Evolutionary conservation across 164 flowering plant species (phyloP).

Genomic region (Taxillus chinensis): DNA sequence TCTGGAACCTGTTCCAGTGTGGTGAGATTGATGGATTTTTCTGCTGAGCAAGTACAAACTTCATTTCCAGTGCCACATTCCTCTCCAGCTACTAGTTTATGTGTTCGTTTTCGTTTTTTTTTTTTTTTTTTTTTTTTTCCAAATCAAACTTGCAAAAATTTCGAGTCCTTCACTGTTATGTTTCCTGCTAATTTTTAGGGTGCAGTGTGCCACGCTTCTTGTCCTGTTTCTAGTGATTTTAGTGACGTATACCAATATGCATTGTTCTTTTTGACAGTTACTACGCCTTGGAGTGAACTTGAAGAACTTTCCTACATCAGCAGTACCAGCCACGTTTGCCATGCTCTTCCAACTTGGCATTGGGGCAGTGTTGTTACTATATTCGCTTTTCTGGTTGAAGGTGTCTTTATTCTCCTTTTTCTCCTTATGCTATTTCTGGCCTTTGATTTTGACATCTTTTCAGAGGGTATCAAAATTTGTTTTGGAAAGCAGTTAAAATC

Average conservation of each 20-base stretch:
- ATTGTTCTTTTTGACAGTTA: constrained; percentile 35
- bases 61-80: too few species aligned
- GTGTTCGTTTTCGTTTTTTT: too few species aligned
- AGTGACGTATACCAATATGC: neutral
- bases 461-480: neutral
- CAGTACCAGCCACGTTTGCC: constrained; percentile 63
- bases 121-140: too few species aligned
- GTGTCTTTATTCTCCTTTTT: constrained; percentile 17
- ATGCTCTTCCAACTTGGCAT: constrained; percentile 76
- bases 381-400: constrained; percentile 91
- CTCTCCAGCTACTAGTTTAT: too few species aligned
- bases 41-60: too few species aligned
- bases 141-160: too few species aligned
- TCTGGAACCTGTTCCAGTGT: too few species aligned
- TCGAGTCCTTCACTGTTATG: neutral
- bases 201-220: neutral
- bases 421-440: neutral
- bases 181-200: neutral
- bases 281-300: constrained; percentile 63
- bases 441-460: too few species aligned
- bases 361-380: constrained; percentile 69
- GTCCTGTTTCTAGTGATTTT: neutral
- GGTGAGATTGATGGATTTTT: too few species aligned
- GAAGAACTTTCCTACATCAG: constrained; percentile 71
- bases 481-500: too few species aligned